Evolutionary conservation across 768 basidiomycete species (phyloP), one percentile per base, ranked within the genome.

Genomic region (Termitomyces sp.): DNA sequence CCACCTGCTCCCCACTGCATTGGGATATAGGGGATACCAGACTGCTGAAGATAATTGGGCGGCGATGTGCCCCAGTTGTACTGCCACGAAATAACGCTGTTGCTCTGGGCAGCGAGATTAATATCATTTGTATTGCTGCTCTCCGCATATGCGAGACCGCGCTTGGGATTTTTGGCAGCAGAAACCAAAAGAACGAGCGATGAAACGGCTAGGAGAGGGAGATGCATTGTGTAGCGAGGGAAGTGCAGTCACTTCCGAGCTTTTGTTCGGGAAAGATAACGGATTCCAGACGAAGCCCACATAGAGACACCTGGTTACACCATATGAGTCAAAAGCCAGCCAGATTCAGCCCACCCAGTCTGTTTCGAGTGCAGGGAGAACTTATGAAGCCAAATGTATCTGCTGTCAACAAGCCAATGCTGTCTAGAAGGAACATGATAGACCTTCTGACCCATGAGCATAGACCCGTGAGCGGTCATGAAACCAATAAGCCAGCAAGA

Each of bases 11-110:
- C 73, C 73, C 73, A 75, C 60, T 74, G 73, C 74, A 75, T 75
- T 0, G 74, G 74, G 27, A 75, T 67, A 54, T 71, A 74, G 31
- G 66, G 64, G 47, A 75, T 68, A 3, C 62, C 63, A 10, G 70
- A 69, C 48, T 66, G 60, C 18, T 64, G 59, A 16, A 74, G 62
- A 57, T 68, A 69, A 31, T 55, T 57, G n/a, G 72, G 69, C 4
- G 71, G 67, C 6, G 69, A 60, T 13, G 63, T 46, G 18, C 73
- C 72, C 88, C 73, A 74, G 55, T 74, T 64, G 46, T 74, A 87
- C 9, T 81, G 53, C 73, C 73, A 74, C 7, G 72, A 71, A 2
- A 73, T 58, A 6, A 65, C 64, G 49, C 70, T 72, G 34, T 59
- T 60, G 55, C 56, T 64, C 51, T 69, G 65, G 51, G 71, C 68